Evolutionary conservation across 495 filamentous ascomycete genomes (phyloP).

Genomic region (Xylaria acuta): DNA sequence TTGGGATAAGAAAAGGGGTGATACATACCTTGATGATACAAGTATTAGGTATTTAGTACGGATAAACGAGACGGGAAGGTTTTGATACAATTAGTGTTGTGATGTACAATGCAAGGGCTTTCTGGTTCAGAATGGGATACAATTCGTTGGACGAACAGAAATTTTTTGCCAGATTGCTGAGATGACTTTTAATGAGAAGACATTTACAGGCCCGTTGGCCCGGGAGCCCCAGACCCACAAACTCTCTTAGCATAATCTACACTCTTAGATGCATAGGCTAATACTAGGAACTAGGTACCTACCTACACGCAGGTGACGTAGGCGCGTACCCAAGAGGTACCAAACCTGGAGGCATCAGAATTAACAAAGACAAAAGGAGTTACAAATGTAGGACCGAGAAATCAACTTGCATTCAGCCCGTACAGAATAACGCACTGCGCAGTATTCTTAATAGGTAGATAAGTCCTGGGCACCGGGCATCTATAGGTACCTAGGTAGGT

Average conservation of each 20-base stretch:
- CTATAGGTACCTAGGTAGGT: too few species aligned
- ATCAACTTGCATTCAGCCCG: too few species aligned
- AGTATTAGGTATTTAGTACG: conserved; percentile 1
- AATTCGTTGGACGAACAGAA: background rate
- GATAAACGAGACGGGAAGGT: background rate
- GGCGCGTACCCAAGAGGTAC: background rate
- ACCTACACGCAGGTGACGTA: too few species aligned
- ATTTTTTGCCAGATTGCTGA: conserved; percentile 15
- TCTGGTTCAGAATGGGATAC: conserved; percentile 8
- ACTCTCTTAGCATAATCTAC: background rate
- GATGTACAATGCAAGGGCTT: conserved; percentile 14
- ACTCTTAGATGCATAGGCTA: background rate
- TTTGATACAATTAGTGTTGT: conserved; percentile 10
- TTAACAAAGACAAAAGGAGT: background rate
- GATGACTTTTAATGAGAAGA: background rate
- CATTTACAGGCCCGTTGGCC: background rate
- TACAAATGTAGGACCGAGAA: background rate
- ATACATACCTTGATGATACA: conserved; percentile 26
- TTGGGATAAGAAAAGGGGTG: background rate
- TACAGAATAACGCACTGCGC: too few species aligned
- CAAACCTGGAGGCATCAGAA: background rate
- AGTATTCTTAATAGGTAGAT: too few species aligned
- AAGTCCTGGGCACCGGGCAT: too few species aligned
- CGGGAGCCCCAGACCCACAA: conserved; percentile 2
- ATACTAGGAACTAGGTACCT: background rate